A percentile compares a stretch with the other conserved stretches of the same genome.
phyloP scores from a whole-genome alignment of 2,329 filamentous ascomycete species.

The Colletotrichum spinosum region DNA sequence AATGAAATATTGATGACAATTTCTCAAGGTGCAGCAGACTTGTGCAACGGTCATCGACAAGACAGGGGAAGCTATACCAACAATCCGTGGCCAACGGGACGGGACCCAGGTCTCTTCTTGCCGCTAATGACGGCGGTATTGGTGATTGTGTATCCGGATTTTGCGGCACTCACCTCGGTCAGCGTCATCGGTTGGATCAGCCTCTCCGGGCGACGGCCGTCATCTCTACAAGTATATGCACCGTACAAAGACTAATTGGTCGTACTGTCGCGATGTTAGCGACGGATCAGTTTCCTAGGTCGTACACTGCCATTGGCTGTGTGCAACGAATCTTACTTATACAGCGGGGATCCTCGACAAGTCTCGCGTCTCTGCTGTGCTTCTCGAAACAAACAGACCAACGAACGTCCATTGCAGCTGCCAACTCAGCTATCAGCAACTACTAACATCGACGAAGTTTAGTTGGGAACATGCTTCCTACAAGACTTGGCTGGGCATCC shows the following conservation, averaged over 20 bases:
- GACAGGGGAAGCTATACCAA: slow-evolving; percentile 1
- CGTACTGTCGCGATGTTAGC: slow-evolving; percentile 31
- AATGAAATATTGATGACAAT: too few species aligned
- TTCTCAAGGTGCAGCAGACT: slow-evolving; percentile 4
- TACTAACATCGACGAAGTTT: too few species aligned
- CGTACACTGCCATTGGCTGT: too few species aligned
- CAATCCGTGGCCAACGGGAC: slow-evolving; percentile 10
- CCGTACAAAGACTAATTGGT: slow-evolving; percentile 25
- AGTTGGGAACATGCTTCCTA: neutral
- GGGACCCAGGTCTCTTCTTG: slow-evolving; percentile 23
- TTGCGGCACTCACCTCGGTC: slow-evolving; percentile 33
- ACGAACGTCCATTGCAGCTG: neutral
- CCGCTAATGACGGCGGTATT: slow-evolving; percentile 27
- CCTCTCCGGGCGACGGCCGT: slow-evolving; percentile 10
- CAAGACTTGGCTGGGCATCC: slow-evolving; percentile 4
- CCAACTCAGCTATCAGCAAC: neutral
- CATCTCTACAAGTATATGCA: slow-evolving; percentile 19
- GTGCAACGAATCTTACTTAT: neutral
- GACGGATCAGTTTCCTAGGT: slow-evolving; percentile 14
- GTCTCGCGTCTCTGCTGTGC: too few species aligned
- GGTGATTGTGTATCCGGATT: slow-evolving; percentile 28
- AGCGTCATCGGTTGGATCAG: slow-evolving; percentile 32
- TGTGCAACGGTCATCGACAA: neutral
- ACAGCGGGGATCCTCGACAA: neutral
- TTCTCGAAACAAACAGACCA: too few species aligned